A percentile compares a stretch with the other conserved stretches of the same genome.
phyloP scores from a whole-genome alignment of 164 flowering plant species.

The Tinospora cordifolia region DNA sequence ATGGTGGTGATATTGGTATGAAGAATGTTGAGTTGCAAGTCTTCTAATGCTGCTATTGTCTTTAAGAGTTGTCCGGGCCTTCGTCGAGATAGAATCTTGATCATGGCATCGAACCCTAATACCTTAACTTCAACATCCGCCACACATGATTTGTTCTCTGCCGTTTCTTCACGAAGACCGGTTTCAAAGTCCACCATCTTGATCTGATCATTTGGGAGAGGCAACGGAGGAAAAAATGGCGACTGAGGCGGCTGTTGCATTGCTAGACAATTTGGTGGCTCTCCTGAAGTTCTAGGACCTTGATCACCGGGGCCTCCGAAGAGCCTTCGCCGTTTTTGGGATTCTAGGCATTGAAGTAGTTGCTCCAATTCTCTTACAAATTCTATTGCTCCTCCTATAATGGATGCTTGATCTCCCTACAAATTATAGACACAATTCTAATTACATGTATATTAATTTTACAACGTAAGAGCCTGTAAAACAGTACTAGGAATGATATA shows the following conservation, averaged over 20 bases:
- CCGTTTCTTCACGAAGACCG: slow-evolving; percentile 55
- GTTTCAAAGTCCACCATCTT: slow-evolving; percentile 33
- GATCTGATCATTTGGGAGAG: slow-evolving; percentile 34
- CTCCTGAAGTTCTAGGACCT: slow-evolving; percentile 29
- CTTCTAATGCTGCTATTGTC: slow-evolving; percentile 78
- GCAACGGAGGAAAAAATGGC: slow-evolving; percentile 35
- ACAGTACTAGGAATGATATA: background rate
- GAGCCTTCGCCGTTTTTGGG: slow-evolving; percentile 73
- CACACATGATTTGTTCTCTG: slow-evolving; percentile 72
- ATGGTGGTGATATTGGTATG: slow-evolving; percentile 95
- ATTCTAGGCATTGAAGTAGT: slow-evolving; percentile 83
- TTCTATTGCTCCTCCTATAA: slow-evolving; percentile 95
- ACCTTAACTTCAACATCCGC: slow-evolving; percentile 90
- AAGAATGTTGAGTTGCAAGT: slow-evolving; percentile 69
- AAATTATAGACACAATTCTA: slow-evolving; percentile 4
- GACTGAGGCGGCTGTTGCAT: slow-evolving; percentile 33
- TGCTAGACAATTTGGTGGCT: slow-evolving; percentile 26
- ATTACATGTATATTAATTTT: background rate
- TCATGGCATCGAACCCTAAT: slow-evolving; percentile 76
- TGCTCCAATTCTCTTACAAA: slow-evolving; percentile 93
- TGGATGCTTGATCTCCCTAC: slow-evolving; percentile 97
- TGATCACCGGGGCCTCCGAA: slow-evolving; percentile 31
- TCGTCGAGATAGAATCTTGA: slow-evolving; percentile 75
- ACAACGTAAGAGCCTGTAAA: no score
- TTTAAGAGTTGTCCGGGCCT: slow-evolving; percentile 83